Base-by-base conservation (phyloP, 441 rosid species). In the Melastoma candidum region DNA sequence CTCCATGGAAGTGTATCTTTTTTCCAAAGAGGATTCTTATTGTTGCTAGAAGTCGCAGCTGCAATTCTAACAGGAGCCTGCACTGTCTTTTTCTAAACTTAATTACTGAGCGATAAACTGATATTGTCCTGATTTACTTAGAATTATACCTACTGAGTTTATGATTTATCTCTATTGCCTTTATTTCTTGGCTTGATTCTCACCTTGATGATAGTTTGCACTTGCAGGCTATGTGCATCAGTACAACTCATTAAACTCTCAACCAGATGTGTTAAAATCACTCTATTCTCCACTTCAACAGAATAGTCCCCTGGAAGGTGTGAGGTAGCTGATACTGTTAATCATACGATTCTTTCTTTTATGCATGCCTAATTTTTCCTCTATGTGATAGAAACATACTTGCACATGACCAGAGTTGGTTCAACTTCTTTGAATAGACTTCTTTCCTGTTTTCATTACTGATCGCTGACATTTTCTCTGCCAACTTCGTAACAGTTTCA, bases 221-320 rank as follows among this genome's bases (percentile, higher is more conserved):
- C 54, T 57, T 65, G 73, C 83, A 92, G 98, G 95, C 66, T 85
- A 88, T 66, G 72, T 92, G 17, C 84, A 85, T 61, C 84, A 77
- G 71, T 92, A 92, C 76, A 92, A 88, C 65, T 83, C 92, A 0
- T 60, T 87, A 57, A 79, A 92, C 66, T 88, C 98, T 57, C 79
- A 85, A 63, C 98, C 98, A 61, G 98, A 92, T 71, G 90, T 92
- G 59, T 75, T 88, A 79, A 92, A 88, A 67, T 82, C 98, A 47
- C 65, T 92, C 41, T 92, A 88, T 77, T 92, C 98, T 63, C 97
- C 97, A 58, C 97, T 92, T 70, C 98, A 92, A 68, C 87, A 81
- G 48, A 82, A 94, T 64, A 92, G 97, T 72, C 66, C 98, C 55
- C 78, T 92, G 77, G 98, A 92, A 76, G 84, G 85, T 59, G 71